Base-by-base conservation (phyloP, 768 basidiomycete genomes). In the Hortiboletus campestris region DNA sequence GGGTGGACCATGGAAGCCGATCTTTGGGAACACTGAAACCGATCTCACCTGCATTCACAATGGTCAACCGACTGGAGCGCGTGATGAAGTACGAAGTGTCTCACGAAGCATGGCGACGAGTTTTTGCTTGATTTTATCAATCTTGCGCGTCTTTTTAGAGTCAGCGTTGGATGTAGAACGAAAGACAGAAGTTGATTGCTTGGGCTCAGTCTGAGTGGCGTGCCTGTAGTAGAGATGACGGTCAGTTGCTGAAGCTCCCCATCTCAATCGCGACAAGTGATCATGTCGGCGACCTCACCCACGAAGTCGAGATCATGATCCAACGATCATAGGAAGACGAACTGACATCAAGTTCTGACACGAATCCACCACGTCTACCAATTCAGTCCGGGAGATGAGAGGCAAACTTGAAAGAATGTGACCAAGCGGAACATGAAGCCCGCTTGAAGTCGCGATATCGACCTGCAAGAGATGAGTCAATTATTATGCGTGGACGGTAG, bases 41-140 rank as follows among this genome's bases (percentile, higher is more conserved):
- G 2, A 45, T 45, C 6, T 31, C 44, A 29, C 44, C 44, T 45
- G 11, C 6, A 29, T 11, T 10, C 39, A n/a, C 11, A 11, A 6
- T 20, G 9, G 39, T 40, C 7, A 4, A 20, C 39, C 1, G 11
- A 10, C 12, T 9, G 8, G 19, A 3, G n/a, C 1, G 5, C 3
- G 9, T 40, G 12, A 38, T 25, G 16, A 6, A 6, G 4, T 22
- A 28, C 1, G 7, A 12, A 20, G 22, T n/a, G 5, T 41, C 55
- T 39, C 11, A 57, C 56, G 35, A 45, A 57, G 59, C 59, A 60
- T 57, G 2, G 40, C 13, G 7, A 54, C 20, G 7, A 58, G 49
- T 13, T 22, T 35, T 14, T 46, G 19, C 41, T 49, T 41, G 39
- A 58, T 53, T 35, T 45, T 7, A 16, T 56, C 22, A 2, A 59